Percentiles rank a stretch among this genome's conserved stretches.
phyloP scores from a whole-genome alignment of 805 yeast species.

The Monosporozyma aquatica region DNA sequence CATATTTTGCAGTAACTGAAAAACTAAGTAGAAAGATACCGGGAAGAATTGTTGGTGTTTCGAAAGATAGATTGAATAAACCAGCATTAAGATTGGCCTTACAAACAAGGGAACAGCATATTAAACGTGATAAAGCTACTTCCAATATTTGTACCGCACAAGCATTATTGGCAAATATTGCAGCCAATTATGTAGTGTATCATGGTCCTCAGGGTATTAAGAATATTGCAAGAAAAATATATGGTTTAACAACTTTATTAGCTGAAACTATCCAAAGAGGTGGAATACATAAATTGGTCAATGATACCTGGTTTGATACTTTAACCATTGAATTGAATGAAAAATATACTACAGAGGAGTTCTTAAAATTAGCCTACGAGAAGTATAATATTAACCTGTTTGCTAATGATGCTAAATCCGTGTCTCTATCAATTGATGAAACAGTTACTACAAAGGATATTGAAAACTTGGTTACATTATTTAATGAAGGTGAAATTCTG shows the following conservation, averaged over 20 bases:
- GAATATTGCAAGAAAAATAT: conserved; percentile 67
- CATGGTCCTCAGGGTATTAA: conserved; percentile 87
- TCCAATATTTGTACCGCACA: conserved; percentile 98
- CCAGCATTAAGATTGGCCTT: conserved; percentile 86
- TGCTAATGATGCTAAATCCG: conserved; percentile 49
- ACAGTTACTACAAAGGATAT: conserved; percentile 63
- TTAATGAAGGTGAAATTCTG: conserved; percentile 31
- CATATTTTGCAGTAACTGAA: conserved; percentile 83
- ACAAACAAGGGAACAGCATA: conserved; percentile 97
- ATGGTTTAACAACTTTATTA: conserved; percentile 62
- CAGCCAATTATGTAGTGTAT: conserved; percentile 92
- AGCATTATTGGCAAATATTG: conserved; percentile 88
- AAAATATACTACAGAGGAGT: conserved; percentile 34
- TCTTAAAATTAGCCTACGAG: conserved; percentile 26
- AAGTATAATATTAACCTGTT: conserved; percentile 66
- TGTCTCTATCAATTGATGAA: conserved; percentile 87
- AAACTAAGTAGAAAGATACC: conserved; percentile 86
- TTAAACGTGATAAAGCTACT: conserved; percentile 94
- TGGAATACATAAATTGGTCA: conserved; percentile 32
- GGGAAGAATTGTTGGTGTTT: conserved; percentile 88
- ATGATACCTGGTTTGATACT: conserved; percentile 77
- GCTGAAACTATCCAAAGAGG: conserved; percentile 43
- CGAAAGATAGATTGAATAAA: conserved; percentile 84
- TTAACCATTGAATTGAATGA: conserved; percentile 48
- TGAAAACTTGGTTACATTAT: conserved; percentile 44